These are phyloP conservation scores for Tausonia pullulans DNA, from an alignment of 1,284 basidiomycete species.

Conservation along the genomic window DNA sequence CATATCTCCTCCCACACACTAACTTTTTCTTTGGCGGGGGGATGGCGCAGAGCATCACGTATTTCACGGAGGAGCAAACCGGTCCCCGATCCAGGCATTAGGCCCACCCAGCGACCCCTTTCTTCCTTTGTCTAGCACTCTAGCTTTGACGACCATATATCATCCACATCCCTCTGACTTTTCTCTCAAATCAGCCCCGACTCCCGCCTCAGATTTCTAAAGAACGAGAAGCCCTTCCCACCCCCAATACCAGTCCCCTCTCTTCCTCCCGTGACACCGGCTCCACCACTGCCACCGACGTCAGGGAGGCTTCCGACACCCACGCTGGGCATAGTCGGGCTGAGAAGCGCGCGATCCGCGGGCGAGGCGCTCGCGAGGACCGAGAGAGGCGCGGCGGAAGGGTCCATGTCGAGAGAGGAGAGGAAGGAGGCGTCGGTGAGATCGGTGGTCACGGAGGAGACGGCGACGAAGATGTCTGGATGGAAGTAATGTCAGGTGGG, in stretches of 20 bases:
- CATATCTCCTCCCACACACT: neutral
- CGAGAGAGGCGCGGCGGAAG: slow-evolving; percentile 26
- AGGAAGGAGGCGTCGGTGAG: slow-evolving; percentile 81
- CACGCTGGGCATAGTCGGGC: neutral
- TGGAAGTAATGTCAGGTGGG: too few relatives aligned
- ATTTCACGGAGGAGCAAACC: neutral
- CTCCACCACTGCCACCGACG: neutral
- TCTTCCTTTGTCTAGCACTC: neutral
- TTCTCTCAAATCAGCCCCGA: too few relatives aligned
- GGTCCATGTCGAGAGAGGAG: slow-evolving; percentile 88
- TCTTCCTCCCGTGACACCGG: neutral
- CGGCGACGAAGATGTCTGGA: slow-evolving; percentile 70
- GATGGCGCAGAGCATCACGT: neutral
- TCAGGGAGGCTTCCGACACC: neutral
- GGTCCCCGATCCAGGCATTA: neutral
- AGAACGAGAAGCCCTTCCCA: neutral
- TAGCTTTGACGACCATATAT: too few relatives aligned
- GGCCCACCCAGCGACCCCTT: neutral
- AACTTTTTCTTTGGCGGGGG: neutral
- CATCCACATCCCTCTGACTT: too few relatives aligned
- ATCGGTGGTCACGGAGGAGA: slow-evolving; percentile 77
- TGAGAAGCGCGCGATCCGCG: slow-evolving; percentile 6
- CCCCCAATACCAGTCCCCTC: neutral
- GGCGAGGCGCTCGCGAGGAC: slow-evolving; percentile 10
- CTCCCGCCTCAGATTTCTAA: neutral